Evolutionary conservation across 202 grass and related monocot genomes (phyloP), one percentile per base, ranked within the genome.

Genomic region (Eragrostis tef): DNA sequence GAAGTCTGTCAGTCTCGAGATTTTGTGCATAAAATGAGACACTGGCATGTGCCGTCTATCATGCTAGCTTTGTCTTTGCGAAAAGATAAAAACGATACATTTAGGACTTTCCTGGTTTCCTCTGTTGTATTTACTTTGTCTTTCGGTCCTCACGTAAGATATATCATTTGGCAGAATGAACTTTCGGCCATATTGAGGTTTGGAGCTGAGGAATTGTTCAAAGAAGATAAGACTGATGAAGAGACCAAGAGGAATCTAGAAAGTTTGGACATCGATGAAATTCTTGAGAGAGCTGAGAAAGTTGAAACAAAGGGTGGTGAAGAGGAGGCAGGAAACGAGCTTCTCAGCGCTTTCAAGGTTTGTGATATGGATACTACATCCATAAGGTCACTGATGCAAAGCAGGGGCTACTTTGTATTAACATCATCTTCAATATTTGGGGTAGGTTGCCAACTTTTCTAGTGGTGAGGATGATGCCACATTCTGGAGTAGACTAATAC

Each of bases 181-280:
- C 92, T 99, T 80, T 99, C 96, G 67, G 90, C 96, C 84, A 99
- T 99, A 88, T 79, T 99, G 76, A 93, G 96, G 62, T 99, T 99
- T 85, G 96, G 96, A 60, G 96, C 93, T 26, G 96, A 99, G 71
- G 96, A 99, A 64, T 89, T 99, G 56, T 99, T 99, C 74, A 99
- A 99, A 83, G 96, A 96, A 88, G 96, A 98, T 41, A 98, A 96
- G 70, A 91, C 87, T 52, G 96, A 99, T 68, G 96, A 99, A 82
- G 96, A 99, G 64, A 86, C 80, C 63, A 99, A 99, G 83, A 91
- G 87, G 75, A 81, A 70, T 80, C 96, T 99, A 67, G 96, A 99
- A 88, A 93, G 93, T 62, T 92, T 99, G 90, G 96, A 99, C 85
- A 99, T 99, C 41, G 96, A 99, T 89, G 96, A 99, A 90, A 99